Evolutionary conservation across 106 monocot genomes (phyloP), one percentile per base, ranked within the genome.

Genomic region (Dioscorea dumetorum): DNA sequence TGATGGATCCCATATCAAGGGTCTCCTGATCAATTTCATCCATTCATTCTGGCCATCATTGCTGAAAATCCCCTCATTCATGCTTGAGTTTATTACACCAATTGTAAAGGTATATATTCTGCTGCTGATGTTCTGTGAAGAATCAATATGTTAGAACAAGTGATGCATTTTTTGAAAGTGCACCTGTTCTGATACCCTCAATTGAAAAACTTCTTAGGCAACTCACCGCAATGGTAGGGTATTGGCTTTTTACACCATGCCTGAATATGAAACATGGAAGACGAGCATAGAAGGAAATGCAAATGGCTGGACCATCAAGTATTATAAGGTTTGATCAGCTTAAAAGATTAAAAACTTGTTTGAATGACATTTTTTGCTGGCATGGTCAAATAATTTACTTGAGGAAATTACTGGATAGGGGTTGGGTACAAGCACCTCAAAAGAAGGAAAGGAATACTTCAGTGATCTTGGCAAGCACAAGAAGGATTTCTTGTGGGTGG

Each of bases 1-100:
- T 83, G 99, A 99, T 85, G 99, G 99, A 11, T 97, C 97, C 7
- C 99, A 99, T 62, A 99, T 99, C 12, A 99, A 99, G 66, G 99
- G 99, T 2, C 76, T 93, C 48, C 75, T 99, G 16, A 93, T 99
- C 33, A 99, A 99, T 72, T 99, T 99, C 66, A 87, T 99, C 50
- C 99, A 99, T 70, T 77, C 79, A 28, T 99, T 99, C 71, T 99
- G 99, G 99, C 99, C 99, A 15, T 93, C 99, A 12, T 71, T 99
- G 61, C 85, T 99, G 33, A 93, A 81, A 76, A 65, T 99, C 3
- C 87, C 84, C 2, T 79, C 90, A 18, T 99, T 99, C 68, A 73
- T 99, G 92, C 84, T 93, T 21, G 99, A 99, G 74, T 99, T 99
- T 49, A 85, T 99, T 51, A 99, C 99, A 54, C 99, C 99, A n/a